Evolutionary conservation across 208 protist species (phyloP).

Genomic region (Acanthamoeba triangularis): DNA sequence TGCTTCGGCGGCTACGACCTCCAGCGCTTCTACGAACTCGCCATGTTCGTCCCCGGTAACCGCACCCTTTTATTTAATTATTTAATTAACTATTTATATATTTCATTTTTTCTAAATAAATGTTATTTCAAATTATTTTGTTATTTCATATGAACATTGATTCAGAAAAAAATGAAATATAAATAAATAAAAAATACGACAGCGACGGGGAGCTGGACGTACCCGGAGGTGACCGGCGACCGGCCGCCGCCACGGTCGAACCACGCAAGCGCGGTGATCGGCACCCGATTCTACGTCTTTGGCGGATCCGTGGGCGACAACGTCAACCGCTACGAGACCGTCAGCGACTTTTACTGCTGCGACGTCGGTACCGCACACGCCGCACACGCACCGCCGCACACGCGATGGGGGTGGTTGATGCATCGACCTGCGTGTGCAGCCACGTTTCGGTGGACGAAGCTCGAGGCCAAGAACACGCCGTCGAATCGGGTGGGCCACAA

Average conservation of each 20-base stretch:
- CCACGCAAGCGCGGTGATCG: conserved; percentile 43
- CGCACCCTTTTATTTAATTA: not conserved
- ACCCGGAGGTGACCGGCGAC: conserved; percentile 39
- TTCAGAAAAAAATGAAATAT: not conserved
- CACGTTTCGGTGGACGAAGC: conserved; percentile 48
- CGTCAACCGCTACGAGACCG: conserved; percentile 62
- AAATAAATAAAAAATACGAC: not conserved
- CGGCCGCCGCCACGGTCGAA: conserved; percentile 47
- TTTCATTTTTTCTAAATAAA: not conserved
- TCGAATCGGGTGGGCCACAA: conserved; percentile 56
- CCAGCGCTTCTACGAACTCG: conserved; percentile 52
- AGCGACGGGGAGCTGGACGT: conserved; percentile 36
- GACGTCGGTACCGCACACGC: not conserved
- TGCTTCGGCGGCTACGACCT: conserved; percentile 72
- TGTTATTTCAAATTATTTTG: too few species aligned
- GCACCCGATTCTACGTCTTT: conserved; percentile 63
- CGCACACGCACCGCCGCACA: not conserved
- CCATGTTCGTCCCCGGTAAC: conserved; percentile 61
- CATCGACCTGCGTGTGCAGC: not conserved
- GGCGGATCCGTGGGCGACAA: conserved; percentile 74
- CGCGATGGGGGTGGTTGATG: not conserved
- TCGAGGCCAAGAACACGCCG: conserved; percentile 61
- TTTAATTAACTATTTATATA: too few species aligned
- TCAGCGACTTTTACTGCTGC: conserved; percentile 74
- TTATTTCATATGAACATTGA: not conserved